phyloP scores from a whole-genome alignment of 805 yeast genomes.

The Metschnikowia anglica region DNA sequence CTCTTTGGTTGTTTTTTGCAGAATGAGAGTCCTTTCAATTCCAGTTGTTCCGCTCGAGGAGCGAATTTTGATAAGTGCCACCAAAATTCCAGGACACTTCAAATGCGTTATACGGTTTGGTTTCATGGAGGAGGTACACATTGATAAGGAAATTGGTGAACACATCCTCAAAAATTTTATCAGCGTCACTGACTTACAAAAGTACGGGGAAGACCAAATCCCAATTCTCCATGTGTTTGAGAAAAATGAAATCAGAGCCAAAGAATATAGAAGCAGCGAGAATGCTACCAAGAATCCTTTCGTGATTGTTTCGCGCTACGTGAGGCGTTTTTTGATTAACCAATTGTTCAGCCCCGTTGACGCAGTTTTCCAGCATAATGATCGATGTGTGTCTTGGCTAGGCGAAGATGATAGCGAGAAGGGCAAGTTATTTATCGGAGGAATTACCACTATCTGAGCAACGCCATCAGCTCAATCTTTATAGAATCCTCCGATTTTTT shows the following conservation, averaged over 20 bases:
- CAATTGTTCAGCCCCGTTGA: conserved; percentile 28
- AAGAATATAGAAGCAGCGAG: conserved; percentile 19
- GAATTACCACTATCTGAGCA: conserved; percentile 25
- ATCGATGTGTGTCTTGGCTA: conserved; percentile 21
- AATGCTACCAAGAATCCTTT: conserved; percentile 22
- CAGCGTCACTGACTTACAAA: conserved; percentile 15
- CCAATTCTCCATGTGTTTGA: conserved; percentile 34
- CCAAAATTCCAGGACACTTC: conserved; percentile 46
- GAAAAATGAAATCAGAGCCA: conserved; percentile 28
- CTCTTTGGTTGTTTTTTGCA: conserved; percentile 43
- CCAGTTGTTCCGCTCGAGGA: conserved; percentile 45
- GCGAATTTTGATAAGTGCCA: conserved; percentile 38
- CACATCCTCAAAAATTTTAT: conserved; percentile 25
- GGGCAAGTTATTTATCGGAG: conserved; percentile 29
- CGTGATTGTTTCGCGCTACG: conserved; percentile 10
- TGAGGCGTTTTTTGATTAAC: conserved; percentile 25
- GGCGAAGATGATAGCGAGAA: conserved; percentile 20
- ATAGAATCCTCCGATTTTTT: background rate
- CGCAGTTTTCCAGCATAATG: conserved; percentile 24
- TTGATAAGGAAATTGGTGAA: conserved; percentile 23
- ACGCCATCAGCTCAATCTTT: background rate
- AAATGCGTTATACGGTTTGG: conserved; percentile 51
- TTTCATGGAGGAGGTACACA: conserved; percentile 42
- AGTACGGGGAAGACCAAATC: conserved; percentile 11
- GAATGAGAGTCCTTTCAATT: conserved; percentile 40